A percentile compares a stretch with the other conserved stretches of the same genome.
Evolutionary conservation across 176 grass and related monocot genomes (phyloP).

Genomic region (Eleusine coracana): DNA sequence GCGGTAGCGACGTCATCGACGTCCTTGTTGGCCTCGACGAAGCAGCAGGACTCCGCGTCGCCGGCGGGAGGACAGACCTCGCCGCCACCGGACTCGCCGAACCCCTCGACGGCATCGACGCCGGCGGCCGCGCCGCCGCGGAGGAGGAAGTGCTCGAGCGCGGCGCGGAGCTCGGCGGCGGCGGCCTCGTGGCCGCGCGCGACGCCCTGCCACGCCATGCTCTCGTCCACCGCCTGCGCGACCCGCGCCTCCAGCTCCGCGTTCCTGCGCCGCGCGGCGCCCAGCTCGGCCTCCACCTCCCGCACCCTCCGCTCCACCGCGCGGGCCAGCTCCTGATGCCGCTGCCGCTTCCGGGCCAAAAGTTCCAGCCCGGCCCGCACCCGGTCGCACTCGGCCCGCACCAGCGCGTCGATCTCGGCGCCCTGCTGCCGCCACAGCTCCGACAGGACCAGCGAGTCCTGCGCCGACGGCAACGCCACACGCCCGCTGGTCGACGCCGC

Average conservation of each 20-base stretch:
- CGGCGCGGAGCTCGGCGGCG: slow-evolving; percentile 42
- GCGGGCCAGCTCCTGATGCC: slow-evolving; percentile 21
- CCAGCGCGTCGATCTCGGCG: slow-evolving; percentile 47
- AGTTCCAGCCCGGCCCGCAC: slow-evolving; percentile 41
- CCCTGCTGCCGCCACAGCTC: slow-evolving; percentile 45
- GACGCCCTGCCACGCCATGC: slow-evolving; percentile 48
- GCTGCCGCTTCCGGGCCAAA: slow-evolving; percentile 39
- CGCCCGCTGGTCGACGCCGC: slow-evolving; percentile 53
- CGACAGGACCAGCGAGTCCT: no score
- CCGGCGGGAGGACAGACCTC: not conserved
- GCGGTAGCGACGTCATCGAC: not conserved
- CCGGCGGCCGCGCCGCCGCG: not conserved
- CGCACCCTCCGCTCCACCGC: slow-evolving; percentile 5
- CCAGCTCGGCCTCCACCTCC: slow-evolving; percentile 50
- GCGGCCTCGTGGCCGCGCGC: slow-evolving; percentile 54
- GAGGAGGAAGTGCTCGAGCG: slow-evolving; percentile 45
- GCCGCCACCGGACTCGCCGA: slow-evolving; percentile 42
- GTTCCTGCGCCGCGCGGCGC: slow-evolving; percentile 15
- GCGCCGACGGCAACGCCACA: not conserved
- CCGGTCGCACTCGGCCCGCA: slow-evolving; percentile 47
- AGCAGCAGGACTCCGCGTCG: slow-evolving; percentile 41
- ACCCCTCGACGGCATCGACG: slow-evolving; percentile 63
- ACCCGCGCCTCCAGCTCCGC: slow-evolving; percentile 56
- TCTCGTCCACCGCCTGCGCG: slow-evolving; percentile 43
- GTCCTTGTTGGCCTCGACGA: not conserved